These are phyloP conservation scores for Fusarium metavorans DNA, from an alignment of 2,329 filamentous ascomycete species.

Conservation along the genomic window DNA sequence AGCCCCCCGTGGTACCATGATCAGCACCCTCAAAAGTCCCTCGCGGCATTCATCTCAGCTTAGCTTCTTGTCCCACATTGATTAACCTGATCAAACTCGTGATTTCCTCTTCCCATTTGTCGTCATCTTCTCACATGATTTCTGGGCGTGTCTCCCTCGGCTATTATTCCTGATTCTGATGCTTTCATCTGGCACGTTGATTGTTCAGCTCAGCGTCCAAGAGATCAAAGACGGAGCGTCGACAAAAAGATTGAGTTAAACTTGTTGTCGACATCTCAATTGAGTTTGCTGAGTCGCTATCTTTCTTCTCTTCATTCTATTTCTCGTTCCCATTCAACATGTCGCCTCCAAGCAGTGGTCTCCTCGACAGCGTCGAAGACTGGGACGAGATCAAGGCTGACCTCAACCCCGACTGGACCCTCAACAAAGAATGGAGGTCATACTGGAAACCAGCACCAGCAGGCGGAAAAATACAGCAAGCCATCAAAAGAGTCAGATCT, in stretches of 20 bases:
- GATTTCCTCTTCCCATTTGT: not conserved
- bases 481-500: conserved; percentile 18
- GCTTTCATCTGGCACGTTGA: conserved; percentile 3
- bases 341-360: conserved; percentile 46
- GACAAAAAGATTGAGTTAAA: not conserved
- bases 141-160: conserved; percentile 18
- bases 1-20: not conserved
- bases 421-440: conserved; percentile 39
- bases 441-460: conserved; percentile 46
- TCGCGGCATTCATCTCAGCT: not conserved
- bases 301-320: not conserved
- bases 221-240: conserved; percentile 16
- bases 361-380: conserved; percentile 48
- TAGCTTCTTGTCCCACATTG: conserved; percentile 3
- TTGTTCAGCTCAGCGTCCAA: not conserved
- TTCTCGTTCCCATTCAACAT: conserved; percentile 36
- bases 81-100: not conserved
- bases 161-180: conserved; percentile 4
- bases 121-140: conserved; percentile 33
- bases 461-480: conserved; percentile 17
- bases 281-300: not conserved
- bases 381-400: conserved; percentile 49
- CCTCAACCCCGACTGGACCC: conserved; percentile 32
- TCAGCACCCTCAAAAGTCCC: conserved; percentile 25
- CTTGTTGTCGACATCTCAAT: not conserved